These are phyloP conservation scores for Epichloe sp. DNA, from an alignment of 2,329 filamentous ascomycete genomes.

Conservation along the genomic window DNA sequence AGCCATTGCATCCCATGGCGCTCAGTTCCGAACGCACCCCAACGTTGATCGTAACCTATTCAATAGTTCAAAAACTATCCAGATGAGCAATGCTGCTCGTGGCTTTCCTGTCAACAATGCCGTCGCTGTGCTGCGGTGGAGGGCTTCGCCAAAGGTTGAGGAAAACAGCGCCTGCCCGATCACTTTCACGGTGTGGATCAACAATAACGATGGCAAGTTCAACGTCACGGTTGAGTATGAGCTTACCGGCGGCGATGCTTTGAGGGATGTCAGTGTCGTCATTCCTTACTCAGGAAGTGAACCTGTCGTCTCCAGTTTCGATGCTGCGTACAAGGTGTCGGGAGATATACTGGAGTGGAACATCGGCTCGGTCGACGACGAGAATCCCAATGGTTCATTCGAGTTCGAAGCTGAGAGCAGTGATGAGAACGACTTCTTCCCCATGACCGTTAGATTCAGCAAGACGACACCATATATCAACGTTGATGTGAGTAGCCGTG, in stretches of 20 bases:
- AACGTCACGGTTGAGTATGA: slow-evolving; percentile 95
- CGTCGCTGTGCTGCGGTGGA: slow-evolving; percentile 88
- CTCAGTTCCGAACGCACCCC: slow-evolving; percentile 88
- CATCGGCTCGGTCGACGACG: slow-evolving; percentile 72
- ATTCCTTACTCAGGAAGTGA: slow-evolving; percentile 82
- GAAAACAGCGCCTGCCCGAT: slow-evolving; percentile 76
- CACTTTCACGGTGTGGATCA: slow-evolving; percentile 95
- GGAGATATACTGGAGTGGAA: slow-evolving; percentile 92
- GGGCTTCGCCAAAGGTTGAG: slow-evolving; percentile 67
- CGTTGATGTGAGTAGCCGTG: slow-evolving; percentile 62
- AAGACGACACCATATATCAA: slow-evolving; percentile 81
- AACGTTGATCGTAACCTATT: slow-evolving; percentile 89
- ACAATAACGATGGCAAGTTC: slow-evolving; percentile 71
- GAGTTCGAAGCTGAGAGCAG: slow-evolving; percentile 86
- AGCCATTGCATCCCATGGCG: slow-evolving; percentile 65
- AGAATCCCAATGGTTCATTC: slow-evolving; percentile 74
- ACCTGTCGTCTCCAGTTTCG: slow-evolving; percentile 81
- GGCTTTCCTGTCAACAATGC: slow-evolving; percentile 92
- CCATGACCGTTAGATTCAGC: slow-evolving; percentile 82
- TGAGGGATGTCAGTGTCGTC: slow-evolving; percentile 74
- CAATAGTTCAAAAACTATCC: slow-evolving; percentile 69
- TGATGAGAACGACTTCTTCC: slow-evolving; percentile 93
- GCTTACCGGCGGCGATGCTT: slow-evolving; percentile 61
- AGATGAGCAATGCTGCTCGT: slow-evolving; percentile 76
- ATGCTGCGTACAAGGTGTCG: slow-evolving; percentile 85